phyloP scores from a whole-genome alignment of 108 stramenopile species.

The Nannochloropsis granulata region DNA sequence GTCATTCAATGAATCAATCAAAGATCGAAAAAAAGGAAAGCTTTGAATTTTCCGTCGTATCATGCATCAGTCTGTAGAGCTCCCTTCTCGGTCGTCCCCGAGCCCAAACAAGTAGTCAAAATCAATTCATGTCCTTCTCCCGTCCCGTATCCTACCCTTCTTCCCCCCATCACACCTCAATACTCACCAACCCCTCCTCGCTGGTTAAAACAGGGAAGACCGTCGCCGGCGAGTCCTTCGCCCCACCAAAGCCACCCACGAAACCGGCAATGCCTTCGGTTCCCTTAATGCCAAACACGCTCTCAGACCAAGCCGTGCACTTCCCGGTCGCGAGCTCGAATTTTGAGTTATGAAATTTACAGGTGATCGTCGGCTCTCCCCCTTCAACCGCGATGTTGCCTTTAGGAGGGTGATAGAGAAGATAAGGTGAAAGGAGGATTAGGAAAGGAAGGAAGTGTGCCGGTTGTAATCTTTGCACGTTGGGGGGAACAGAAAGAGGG shows the following conservation, averaged over 20 bases:
- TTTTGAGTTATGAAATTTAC: conserved; percentile 38
- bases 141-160: not conserved
- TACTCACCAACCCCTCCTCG: not conserved
- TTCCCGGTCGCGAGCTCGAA: conserved; percentile 30
- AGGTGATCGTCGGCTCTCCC: conserved; percentile 21
- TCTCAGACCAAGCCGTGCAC: conserved; percentile 36
- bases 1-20: too few species aligned
- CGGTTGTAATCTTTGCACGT: too few species aligned
- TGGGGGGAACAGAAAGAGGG: too few species aligned
- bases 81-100: not conserved
- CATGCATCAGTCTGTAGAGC: not conserved
- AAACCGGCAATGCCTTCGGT: conserved; percentile 31
- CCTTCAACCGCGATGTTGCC: not conserved
- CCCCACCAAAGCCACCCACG: conserved; percentile 33
- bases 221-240: not conserved
- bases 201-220: not conserved
- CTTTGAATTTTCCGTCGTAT: too few species aligned
- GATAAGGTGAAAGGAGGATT: too few species aligned
- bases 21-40: too few species aligned
- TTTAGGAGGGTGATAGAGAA: not conserved
- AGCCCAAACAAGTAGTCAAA: not conserved
- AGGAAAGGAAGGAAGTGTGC: too few species aligned
- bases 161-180: not conserved
- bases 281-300: conserved; percentile 24
- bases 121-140: not conserved